A percentile compares a stretch with the other conserved stretches of the same genome.
Conservation (phyloP, 257 asterid genomes). For the Solanum dulcamara region DNA sequence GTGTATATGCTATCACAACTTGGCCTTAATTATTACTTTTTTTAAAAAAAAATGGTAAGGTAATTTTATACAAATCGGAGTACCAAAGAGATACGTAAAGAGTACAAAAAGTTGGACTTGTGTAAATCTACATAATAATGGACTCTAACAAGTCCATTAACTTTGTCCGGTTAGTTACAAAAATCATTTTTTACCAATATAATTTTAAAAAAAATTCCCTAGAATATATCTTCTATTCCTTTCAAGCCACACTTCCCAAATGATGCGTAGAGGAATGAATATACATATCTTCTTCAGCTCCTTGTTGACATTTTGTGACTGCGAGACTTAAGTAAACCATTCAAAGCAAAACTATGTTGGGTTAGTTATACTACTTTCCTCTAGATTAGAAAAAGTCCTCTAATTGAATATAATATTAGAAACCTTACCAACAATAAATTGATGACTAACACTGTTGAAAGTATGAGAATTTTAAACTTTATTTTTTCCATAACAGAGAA, state of each 20-base stretch:
- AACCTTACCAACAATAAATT: not conserved
- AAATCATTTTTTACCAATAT: not conserved
- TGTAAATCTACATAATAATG: not conserved
- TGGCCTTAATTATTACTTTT: not conserved
- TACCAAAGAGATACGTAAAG: not conserved
- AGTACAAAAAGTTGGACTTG: not conserved
- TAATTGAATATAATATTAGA: not conserved
- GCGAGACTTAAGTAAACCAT: not conserved
- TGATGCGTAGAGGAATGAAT: not conserved
- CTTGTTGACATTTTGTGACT: not conserved
- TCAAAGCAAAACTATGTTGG: not conserved
- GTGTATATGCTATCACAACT: not conserved
- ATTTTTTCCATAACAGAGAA: not conserved
- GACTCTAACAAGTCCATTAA: not conserved
- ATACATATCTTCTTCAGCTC: not conserved
- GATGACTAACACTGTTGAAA: not conserved
- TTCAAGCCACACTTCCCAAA: not conserved
- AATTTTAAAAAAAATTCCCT: not conserved
- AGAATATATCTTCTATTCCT: not conserved
- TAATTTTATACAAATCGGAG: not conserved
- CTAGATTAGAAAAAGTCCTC: not conserved
- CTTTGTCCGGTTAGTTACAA: not conserved
- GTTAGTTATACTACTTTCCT: not conserved
- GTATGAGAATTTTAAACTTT: not conserved
- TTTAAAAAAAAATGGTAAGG: not conserved